Evolutionary conservation across 257 asterid species (phyloP), one percentile per base, ranked within the genome.

Genomic region (Solanum peruvianum): DNA sequence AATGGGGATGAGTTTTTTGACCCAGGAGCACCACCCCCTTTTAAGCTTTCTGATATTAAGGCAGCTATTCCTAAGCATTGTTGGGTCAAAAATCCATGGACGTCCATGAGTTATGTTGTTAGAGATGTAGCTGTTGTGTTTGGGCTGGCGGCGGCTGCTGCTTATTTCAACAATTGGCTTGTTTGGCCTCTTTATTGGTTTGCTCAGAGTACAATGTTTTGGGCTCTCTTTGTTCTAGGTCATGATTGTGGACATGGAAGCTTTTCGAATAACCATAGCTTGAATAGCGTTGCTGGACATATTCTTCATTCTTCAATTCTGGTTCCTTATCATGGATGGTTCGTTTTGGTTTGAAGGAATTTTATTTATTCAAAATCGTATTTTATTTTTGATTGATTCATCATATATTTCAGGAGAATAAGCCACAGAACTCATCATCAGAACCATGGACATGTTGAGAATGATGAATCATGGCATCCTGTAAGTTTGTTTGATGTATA

Each of bases 161-260:
- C 96, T 82, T 95, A 93, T 90, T 88, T 92, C 85, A 95, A 95
- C 92, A 95, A 90, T 52, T 96, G 98, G 99, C 88, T 88, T 89
- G 92, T 92, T 20, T 97, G 99, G 99, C 99, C 99, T 86, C 89
- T 97, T 83, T 97, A 96, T 86, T 97, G 99, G 99, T 75, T 95
- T 87, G 99, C 99, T 87, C 99, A 97, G 86, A 89, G 96, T 13
- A 96, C 99, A 37, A 97, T 97, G 98, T 97, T 97, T 81, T 97
- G 99, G 99, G 99, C 99, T 80, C 93, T 97, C 44, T 97, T 97
- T 92, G 99, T 97, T 91, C 99, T 97, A 86, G 99, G 99, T 66
- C 99, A 96, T 91, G 99, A 97, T 69, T 97, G 99, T 92, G 99
- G 99, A 7, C 99, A 97, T 94, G 99, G 99, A 44, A 96, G 99